phyloP scores from a whole-genome alignment of 2,329 filamentous ascomycete species.

The Mycogone perniciosa region DNA sequence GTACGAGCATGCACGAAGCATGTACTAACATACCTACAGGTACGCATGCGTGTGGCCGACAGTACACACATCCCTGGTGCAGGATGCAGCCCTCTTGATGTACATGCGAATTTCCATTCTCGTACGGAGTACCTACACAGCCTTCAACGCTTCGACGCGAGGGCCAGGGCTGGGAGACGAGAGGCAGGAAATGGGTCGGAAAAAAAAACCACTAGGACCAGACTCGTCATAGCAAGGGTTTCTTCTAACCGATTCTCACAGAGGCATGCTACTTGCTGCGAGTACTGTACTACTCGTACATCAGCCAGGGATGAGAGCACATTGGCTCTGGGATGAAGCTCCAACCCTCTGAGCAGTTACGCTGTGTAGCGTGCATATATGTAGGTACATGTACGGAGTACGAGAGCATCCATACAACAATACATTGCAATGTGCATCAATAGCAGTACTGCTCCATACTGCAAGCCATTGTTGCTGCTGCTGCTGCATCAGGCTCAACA shows the following conservation, averaged over 20 bases:
- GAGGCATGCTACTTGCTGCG: no score
- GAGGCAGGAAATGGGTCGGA: neutral
- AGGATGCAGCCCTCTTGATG: neutral
- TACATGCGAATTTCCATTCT: neutral
- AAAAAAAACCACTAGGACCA: neutral
- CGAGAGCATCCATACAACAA: neutral
- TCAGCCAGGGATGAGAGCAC: conserved; percentile 7
- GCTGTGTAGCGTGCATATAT: neutral
- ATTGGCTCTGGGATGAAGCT: neutral
- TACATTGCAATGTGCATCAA: neutral
- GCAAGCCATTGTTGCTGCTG: neutral
- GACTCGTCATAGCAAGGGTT: neutral
- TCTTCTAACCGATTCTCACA: neutral
- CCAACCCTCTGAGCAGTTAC: conserved; percentile 9
- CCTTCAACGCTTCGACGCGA: neutral
- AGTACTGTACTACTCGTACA: neutral
- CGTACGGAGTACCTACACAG: neutral
- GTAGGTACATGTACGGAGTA: neutral
- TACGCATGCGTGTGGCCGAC: no score
- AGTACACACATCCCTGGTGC: no score
- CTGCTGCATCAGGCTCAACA: neutral
- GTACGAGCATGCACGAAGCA: no score
- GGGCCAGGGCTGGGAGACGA: neutral
- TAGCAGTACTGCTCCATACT: no score
- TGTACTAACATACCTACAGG: no score